A percentile compares a stretch with the other conserved stretches of the same genome.
These are phyloP conservation scores for Eucalyptus dawsonii DNA, from an alignment of 345 rosid genomes.

Conservation along the genomic window DNA sequence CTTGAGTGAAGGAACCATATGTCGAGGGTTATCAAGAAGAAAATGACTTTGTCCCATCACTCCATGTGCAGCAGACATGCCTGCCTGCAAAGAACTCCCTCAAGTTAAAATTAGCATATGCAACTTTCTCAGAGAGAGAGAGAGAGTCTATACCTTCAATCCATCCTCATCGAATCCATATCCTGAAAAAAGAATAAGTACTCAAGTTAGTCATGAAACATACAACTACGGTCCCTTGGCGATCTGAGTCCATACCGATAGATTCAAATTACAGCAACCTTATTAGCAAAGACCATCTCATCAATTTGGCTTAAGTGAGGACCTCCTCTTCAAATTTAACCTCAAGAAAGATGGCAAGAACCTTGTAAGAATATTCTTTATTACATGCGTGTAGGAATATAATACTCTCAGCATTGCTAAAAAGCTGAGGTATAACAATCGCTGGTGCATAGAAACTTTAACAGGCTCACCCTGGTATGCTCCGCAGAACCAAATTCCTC, in stretches of 20 bases:
- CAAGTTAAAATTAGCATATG: background rate
- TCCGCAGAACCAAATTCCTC: constrained; percentile 86
- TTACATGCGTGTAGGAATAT: background rate
- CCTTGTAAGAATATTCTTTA: background rate
- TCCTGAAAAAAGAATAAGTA: constrained; percentile 28
- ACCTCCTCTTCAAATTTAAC: background rate
- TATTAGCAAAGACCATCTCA: background rate
- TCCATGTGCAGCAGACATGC: constrained; percentile 53
- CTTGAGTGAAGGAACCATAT: constrained; percentile 64
- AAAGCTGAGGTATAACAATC: background rate
- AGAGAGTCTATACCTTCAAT: constrained; percentile 41
- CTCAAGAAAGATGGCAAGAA: background rate
- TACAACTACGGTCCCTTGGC: background rate
- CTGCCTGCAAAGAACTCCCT: constrained; percentile 33
- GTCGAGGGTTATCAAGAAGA: constrained; percentile 47
- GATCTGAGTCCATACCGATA: background rate
- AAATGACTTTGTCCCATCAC: constrained; percentile 34
- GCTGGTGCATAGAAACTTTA: background rate
- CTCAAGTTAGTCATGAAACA: background rate
- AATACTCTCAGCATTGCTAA: background rate
- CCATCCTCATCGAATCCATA: constrained; percentile 96
- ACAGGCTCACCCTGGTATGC: constrained; percentile 58
- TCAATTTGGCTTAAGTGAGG: background rate
- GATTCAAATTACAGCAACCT: background rate
- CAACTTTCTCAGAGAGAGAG: background rate